Percentiles rank a stretch among this genome's conserved stretches.
phyloP scores from a whole-genome alignment of 805 yeast genomes.

The Starmerella apicola region DNA sequence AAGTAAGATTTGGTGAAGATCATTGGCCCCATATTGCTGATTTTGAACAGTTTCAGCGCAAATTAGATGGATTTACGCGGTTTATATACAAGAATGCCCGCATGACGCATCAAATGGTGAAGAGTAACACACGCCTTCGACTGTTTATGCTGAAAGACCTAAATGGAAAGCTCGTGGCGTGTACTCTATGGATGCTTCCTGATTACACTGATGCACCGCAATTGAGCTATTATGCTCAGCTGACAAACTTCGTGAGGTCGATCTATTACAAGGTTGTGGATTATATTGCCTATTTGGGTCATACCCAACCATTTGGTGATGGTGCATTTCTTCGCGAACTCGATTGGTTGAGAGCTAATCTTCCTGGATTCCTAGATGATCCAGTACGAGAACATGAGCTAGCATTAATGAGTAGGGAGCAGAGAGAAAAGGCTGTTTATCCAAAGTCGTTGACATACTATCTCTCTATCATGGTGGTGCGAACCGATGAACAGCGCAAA shows the following conservation, averaged over 20 bases:
- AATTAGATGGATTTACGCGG: conserved; percentile 3
- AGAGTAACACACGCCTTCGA: not conserved
- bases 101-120: not conserved
- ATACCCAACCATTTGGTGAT: not conserved
- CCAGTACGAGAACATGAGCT: conserved; percentile 5
- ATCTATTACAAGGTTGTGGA: conserved; percentile 3
- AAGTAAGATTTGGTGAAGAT: not conserved
- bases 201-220: conserved; percentile 1
- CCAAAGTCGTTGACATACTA: conserved; percentile 10
- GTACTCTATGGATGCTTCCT: conserved; percentile 7
- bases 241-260: conserved; percentile 1
- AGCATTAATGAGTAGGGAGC: not conserved
- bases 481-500: conserved; percentile 8
- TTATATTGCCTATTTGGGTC: not conserved
- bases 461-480: conserved; percentile 5
- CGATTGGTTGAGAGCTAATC: conserved; percentile 1
- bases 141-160: conserved; percentile 3
- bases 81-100: conserved; percentile 1
- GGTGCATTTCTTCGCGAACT: not conserved
- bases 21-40: conserved; percentile 7
- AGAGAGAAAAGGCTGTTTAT: conserved; percentile 5
- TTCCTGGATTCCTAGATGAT: conserved; percentile 2
- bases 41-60: conserved; percentile 2
- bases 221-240: not conserved
- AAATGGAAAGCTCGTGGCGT: conserved; percentile 4